Evolutionary conservation across 2,329 filamentous ascomycete genomes (phyloP), one percentile per base, ranked within the genome.

Genomic region (Lachnellula cervina): DNA sequence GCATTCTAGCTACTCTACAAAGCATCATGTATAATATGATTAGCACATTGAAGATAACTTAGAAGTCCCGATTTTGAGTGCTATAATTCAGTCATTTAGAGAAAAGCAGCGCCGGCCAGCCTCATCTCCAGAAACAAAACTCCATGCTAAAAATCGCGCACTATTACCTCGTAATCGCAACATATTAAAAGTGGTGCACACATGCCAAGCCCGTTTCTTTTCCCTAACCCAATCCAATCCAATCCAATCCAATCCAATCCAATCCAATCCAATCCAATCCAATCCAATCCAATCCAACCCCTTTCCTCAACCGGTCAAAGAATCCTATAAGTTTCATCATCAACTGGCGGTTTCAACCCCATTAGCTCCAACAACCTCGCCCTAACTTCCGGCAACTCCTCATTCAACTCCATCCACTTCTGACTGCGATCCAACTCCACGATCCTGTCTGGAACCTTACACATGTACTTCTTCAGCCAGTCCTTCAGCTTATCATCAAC

Each of bases 401-500:
- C 51, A 17, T 44, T 37, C 48, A 55, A 42, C 44, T 35, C 38
- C n/a, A 28, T 17, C 13, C 50, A 47, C 32, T 49, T 50, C 23
- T 17, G 47, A 42, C 35, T 44, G 7, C 21, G 42, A 5, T 19
- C 42, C 42, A 44, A 9, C n/a, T 44, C 11, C 16, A 2, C 17
- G 5, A n/a, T 16, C 38, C 38, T 2, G 16, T 17, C 38, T 1
- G 38, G 38, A 25, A 47, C 49, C 16, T 56, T 42, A 19, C 44
- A 51, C 6, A 66, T 28, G 7, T 52, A 55, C 23, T 60, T 57
- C 47, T 52, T 55, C 19, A 67, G 34, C 64, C 64, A 67, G 7
- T 62, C 56, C 38, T 51, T 54, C 40, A 67, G 11, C 2, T 51
- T 55, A 0, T 64, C 61, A n/a, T 64, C 62, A 1, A 66, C 65